Base-by-base conservation (phyloP, 2,329 filamentous ascomycete genomes). In the Verticillium dahliae region DNA sequence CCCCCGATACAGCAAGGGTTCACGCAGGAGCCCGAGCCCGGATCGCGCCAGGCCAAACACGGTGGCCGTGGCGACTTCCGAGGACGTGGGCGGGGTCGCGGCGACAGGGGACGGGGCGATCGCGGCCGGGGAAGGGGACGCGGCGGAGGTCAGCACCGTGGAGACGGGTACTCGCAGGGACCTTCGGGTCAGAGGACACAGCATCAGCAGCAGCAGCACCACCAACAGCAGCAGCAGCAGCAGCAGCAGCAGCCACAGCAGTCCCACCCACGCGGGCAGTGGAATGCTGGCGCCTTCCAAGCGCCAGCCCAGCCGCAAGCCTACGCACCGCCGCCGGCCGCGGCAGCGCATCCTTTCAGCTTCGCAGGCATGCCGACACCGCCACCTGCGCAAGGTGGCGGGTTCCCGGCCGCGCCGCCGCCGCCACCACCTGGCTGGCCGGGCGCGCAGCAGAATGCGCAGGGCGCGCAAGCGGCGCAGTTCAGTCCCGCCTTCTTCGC, bases 401-500 rank as follows among this genome's bases (percentile, higher is more conserved):
- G 70, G 18, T 65, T 74, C n/a, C 67, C 72, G 0, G 72, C 73
- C 10, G 74, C 74, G 3, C 78, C 79, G 3, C 78, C 79, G 3
- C 78, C 77, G 1, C 77, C 79, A 22, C 77, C 78, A 55, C 73
- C 75, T 15, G 73, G 72, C 18, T 73, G 71, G 70, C 69, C 69
- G 31, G 75, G 63, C 55, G 27, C 37, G 38, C 75, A 75, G 39
- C 66, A 55, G 65, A n/a, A 7, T 2, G 45, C n/a, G n/a, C 75
- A 50, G 69, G 76, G 15, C 71, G 74, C 39, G 71, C 71, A 56
- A 75, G 57, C 79, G 64, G 75, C 80, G 10, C 83, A 83, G 66
- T 79, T 86, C 62, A 87, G 86, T 65, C 85, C 85, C 3, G 79
- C 81, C 1, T 82, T 88, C 69, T 77, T 87, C 62, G 79, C 81